A percentile compares a stretch with the other conserved stretches of the same genome.
Evolutionary conservation across 2,329 filamentous ascomycete genomes (phyloP).

Genomic region (Teratosphaeriaceae sp.): DNA sequence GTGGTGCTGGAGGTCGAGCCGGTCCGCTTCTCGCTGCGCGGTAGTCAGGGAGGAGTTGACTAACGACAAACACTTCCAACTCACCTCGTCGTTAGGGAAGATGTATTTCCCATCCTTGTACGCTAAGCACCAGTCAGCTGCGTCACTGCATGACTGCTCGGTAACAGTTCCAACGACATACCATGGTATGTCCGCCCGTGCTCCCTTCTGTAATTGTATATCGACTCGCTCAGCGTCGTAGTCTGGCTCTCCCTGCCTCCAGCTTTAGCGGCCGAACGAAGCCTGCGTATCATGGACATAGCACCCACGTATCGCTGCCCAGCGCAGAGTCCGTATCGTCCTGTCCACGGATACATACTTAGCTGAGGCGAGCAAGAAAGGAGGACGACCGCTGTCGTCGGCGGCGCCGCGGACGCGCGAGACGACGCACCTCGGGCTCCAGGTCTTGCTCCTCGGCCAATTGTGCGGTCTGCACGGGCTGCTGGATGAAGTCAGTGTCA

Average conservation of each 20-base stretch:
- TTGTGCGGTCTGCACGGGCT: slow-evolving; percentile 10
- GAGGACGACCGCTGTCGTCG: background rate
- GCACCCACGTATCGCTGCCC: slow-evolving; percentile 28
- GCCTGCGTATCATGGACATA: background rate
- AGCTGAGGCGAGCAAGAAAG: slow-evolving; percentile 5
- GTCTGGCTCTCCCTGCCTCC: slow-evolving; percentile 27
- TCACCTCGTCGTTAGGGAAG: slow-evolving; percentile 35
- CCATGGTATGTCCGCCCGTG: slow-evolving; percentile 33
- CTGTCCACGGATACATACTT: slow-evolving; percentile 11
- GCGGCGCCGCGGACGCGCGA: slow-evolving; percentile 1
- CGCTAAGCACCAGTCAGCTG: slow-evolving; percentile 17
- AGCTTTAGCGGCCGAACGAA: slow-evolving; percentile 7
- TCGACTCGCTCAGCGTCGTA: slow-evolving; percentile 29
- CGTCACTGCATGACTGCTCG: too few relatives aligned
- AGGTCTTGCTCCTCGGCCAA: slow-evolving; percentile 30
- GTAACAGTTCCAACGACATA: slow-evolving; percentile 7
- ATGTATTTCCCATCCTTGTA: slow-evolving; percentile 36
- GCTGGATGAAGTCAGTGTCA: slow-evolving; percentile 6
- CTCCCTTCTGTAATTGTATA: slow-evolving; percentile 31
- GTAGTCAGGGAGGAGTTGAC: slow-evolving; percentile 10
- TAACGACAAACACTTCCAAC: slow-evolving; percentile 3
- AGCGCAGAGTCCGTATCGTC: slow-evolving; percentile 30
- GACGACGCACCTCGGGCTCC: slow-evolving; percentile 29
- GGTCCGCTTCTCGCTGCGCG: slow-evolving; percentile 29
- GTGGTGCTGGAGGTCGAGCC: slow-evolving; percentile 36